Conservation (phyloP, 176 grass and related monocot genomes). For the Olyra latifolia region DNA sequence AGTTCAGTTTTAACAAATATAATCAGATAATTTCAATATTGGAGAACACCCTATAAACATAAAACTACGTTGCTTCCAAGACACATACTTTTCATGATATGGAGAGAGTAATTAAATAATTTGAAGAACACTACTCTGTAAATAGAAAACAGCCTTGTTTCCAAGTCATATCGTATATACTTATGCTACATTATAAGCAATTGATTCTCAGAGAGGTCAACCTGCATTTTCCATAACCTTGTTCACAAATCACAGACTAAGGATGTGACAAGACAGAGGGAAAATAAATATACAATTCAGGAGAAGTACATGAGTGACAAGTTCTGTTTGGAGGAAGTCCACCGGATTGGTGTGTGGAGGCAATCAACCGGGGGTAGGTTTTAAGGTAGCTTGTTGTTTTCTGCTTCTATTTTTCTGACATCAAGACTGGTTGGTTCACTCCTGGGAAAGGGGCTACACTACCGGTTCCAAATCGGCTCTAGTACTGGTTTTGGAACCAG, state of each 20-base stretch:
- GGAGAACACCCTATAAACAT: no score
- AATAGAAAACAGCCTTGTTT: no score
- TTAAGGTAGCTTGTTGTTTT: background rate
- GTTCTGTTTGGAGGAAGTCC: background rate
- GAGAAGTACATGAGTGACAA: background rate
- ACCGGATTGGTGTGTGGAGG: background rate
- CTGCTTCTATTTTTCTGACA: background rate
- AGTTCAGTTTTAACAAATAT: no score
- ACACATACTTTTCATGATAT: no score
- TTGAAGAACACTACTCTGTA: no score
- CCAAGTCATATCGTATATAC: background rate
- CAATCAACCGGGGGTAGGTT: constrained; percentile 3
- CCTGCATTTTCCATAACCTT: background rate
- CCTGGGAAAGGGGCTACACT: no score
- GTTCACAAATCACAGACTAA: background rate
- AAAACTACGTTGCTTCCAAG: no score
- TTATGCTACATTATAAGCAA: background rate
- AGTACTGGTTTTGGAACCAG: no score
- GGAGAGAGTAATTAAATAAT: no score
- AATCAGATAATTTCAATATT: no score
- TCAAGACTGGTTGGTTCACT: background rate
- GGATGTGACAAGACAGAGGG: background rate
- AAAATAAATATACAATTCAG: background rate
- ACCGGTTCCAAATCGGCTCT: no score
- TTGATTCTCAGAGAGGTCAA: background rate